Percentiles rank a stretch among this genome's conserved stretches.
phyloP scores from a whole-genome alignment of 2,329 filamentous ascomycete species.

The Dactylellina haptotyla region DNA sequence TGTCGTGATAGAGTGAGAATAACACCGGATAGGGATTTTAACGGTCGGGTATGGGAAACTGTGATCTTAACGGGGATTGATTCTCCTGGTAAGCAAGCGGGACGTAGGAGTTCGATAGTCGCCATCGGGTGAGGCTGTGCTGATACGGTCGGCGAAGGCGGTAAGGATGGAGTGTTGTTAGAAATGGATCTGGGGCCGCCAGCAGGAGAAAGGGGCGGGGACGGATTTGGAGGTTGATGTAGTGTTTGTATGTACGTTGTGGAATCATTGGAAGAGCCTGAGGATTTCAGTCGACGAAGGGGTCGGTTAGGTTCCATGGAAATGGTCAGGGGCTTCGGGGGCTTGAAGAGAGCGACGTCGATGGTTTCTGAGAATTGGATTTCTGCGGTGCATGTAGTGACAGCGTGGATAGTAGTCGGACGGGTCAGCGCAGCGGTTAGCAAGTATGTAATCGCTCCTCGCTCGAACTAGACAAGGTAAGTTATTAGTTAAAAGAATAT shows the following conservation, averaged over 20 bases:
- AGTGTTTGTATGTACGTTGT: slow-evolving; percentile 50
- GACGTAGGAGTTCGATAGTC: slow-evolving; percentile 81
- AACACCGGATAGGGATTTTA: slow-evolving; percentile 91
- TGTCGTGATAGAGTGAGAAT: slow-evolving; percentile 93
- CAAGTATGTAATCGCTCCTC: slow-evolving; percentile 90
- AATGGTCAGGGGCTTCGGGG: slow-evolving; percentile 82
- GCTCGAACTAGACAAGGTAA: slow-evolving; percentile 77
- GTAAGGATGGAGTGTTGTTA: slow-evolving; percentile 30
- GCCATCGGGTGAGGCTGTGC: slow-evolving; percentile 70
- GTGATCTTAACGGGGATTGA: slow-evolving; percentile 80
- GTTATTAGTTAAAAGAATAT: slow-evolving; percentile 8
- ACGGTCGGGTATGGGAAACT: slow-evolving; percentile 85
- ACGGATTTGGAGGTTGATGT: slow-evolving; percentile 71
- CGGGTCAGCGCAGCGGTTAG: slow-evolving; percentile 89
- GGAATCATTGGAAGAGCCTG: slow-evolving; percentile 56
- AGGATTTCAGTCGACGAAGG: slow-evolving; percentile 51
- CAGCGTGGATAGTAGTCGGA: slow-evolving; percentile 84
- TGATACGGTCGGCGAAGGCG: slow-evolving; percentile 46
- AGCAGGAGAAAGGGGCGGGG: slow-evolving; percentile 70
- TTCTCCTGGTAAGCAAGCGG: slow-evolving; percentile 87
- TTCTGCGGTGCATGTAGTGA: slow-evolving; percentile 80
- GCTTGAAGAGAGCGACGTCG: slow-evolving; percentile 79
- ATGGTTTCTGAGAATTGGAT: slow-evolving; percentile 82
- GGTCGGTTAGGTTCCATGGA: slow-evolving; percentile 87
- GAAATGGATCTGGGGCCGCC: slow-evolving; percentile 63